Evolutionary conservation across 2,329 filamentous ascomycete genomes (phyloP).

Genomic region (Diaporthe amygdali): DNA sequence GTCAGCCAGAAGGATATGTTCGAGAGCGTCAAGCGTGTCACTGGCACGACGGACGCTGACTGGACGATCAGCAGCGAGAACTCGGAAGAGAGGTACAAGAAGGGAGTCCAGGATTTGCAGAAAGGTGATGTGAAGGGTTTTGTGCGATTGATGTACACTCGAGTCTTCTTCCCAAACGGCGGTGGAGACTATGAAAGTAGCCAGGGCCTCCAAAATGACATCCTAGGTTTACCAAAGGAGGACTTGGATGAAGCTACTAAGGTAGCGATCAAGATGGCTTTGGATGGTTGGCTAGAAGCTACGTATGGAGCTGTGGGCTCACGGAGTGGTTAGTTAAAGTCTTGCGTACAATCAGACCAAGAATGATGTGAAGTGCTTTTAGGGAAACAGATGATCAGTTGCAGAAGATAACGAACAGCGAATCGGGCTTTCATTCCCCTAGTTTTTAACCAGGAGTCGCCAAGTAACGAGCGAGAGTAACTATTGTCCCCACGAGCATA

Average conservation of each 20-base stretch:
- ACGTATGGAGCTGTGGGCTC: background rate
- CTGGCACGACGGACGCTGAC: constrained; percentile 60
- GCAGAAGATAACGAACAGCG: background rate
- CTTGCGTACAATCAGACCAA: too few relatives aligned
- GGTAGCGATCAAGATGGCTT: constrained; percentile 17
- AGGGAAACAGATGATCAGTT: background rate
- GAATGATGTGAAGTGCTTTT: background rate
- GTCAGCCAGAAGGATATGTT: constrained; percentile 70
- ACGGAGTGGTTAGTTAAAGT: background rate
- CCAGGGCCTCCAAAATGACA: constrained; percentile 50
- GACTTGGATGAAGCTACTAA: constrained; percentile 62
- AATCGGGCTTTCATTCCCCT: background rate
- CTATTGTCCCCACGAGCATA: too few relatives aligned
- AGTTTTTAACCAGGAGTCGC: fast-evolving
- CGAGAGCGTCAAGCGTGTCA: constrained; percentile 62
- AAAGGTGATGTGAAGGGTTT: constrained; percentile 50
- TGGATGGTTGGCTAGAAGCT: background rate
- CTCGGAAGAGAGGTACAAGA: constrained; percentile 50
- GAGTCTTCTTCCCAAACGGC: constrained; percentile 55
- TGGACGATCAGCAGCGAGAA: constrained; percentile 62
- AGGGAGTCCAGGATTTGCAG: constrained; percentile 51
- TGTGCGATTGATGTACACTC: constrained; percentile 57
- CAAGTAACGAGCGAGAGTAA: background rate
- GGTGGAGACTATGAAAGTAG: constrained; percentile 48
- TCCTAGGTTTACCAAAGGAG: constrained; percentile 63